Evolutionary conservation across 1,284 basidiomycete species (phyloP), one percentile per base, ranked within the genome.

Genomic region (Sanguinoderma infundibulare): DNA sequence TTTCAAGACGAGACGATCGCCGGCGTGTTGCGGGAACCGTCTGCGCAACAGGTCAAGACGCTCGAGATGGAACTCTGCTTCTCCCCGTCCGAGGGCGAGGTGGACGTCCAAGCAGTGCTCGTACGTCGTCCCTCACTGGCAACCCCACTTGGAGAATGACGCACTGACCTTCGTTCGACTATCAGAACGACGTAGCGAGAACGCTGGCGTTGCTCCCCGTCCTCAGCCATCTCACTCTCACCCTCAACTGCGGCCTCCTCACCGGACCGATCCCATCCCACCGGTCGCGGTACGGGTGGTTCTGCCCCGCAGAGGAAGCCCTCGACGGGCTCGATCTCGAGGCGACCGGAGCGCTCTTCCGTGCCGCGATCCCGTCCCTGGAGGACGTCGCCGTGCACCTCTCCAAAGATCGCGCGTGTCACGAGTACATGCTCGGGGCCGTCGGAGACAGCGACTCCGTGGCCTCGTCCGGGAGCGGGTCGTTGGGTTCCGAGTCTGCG

Each of bases 31-130:
- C 30, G 30, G 35, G 28, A 8, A 24, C 49, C 47, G 17, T 40
- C 9, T 6, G 44, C 55, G 10, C 53, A 60, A 38, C 36, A 55
- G 20, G 17, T 65, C 20, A 47, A 34, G 1, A 1, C 32, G n/a
- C 49, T 62, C n/a, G 51, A 56, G 10, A 5, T 65, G 15, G 61
- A 62, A 35, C 3, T 62, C 1, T 51, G 50, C 24, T 54, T 59
- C 32, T 22, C 15, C 4, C 58, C 64, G 6, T 20, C 17, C 15
- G 64, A 61, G n/a, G 53, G 53, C 30, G 49, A 36, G 12, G 14
- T 35, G 20, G 49, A 51, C n/a, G 8, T 51, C 9, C 49, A 51
- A 10, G 4, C n/a, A 24, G 30, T 22, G 5, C 15, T 36, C 20
- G 49, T 51, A 14, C 28, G 20, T 51, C n/a, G 38, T 12, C 10